phyloP scores from a whole-genome alignment of 2,329 filamentous ascomycete species.

The Grosmannia serpens region DNA sequence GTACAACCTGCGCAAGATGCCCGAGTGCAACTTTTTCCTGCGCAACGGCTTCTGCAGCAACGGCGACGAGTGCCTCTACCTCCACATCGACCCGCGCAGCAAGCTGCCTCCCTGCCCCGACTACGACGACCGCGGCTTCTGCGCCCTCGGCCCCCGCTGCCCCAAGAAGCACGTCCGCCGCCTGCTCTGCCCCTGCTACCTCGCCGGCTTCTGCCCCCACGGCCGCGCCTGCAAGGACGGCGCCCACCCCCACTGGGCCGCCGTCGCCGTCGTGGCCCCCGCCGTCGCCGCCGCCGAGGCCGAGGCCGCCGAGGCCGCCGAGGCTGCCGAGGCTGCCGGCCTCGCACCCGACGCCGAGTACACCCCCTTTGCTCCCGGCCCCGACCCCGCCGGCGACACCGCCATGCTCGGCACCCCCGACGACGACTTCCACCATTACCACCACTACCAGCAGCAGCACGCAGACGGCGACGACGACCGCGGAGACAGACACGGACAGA shows the following conservation, averaged over 20 bases:
- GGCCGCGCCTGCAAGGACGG: constrained; percentile 63
- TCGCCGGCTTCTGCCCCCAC: constrained; percentile 91
- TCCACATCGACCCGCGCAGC: constrained; percentile 76
- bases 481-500: not conserved
- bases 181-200: constrained; percentile 67
- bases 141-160: constrained; percentile 77
- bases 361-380: not conserved
- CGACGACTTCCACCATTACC: not conserved
- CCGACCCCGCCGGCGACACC: not conserved
- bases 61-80: constrained; percentile 90
- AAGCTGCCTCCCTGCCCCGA: constrained; percentile 74
- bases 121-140: constrained; percentile 93
- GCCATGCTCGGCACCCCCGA: not conserved
- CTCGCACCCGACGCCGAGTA: not conserved
- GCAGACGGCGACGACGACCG: not conserved
- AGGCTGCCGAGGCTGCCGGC: constrained; percentile 12
- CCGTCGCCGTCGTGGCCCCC: constrained; percentile 40
- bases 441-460: not conserved
- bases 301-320: constrained; percentile 25
- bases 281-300: constrained; percentile 19
- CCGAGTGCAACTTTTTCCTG: constrained; percentile 94
- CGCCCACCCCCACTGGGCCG: constrained; percentile 65
- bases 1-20: constrained; percentile 96
- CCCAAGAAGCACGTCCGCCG: constrained; percentile 80
- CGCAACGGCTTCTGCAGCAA: constrained; percentile 92